These are phyloP conservation scores for Guillardia theta DNA, from an alignment of 78 protist species.

Conservation along the genomic window DNA sequence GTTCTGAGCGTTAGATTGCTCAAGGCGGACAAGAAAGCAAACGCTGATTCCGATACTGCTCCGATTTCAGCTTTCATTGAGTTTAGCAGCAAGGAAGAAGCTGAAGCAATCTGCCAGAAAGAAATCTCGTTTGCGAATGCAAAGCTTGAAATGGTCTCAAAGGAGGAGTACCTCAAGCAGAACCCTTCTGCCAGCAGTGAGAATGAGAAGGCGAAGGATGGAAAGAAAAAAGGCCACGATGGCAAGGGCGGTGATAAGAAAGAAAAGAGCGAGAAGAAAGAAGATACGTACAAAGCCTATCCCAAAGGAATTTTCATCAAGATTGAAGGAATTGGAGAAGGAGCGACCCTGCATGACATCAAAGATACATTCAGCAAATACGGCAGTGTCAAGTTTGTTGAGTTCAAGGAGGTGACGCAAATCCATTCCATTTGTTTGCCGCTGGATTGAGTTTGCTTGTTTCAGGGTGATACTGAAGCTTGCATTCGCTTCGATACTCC, in stretches of 20 bases:
- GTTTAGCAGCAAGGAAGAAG: not conserved
- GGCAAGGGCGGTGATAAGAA: not conserved
- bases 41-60: not conserved
- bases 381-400: slow-evolving; percentile 30
- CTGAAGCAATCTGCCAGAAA: not conserved
- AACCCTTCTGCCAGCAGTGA: not conserved
- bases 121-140: not conserved
- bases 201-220: not conserved
- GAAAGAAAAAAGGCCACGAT: not conserved
- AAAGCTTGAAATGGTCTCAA: not conserved
- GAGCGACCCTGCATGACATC: not conserved
- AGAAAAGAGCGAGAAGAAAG: not conserved
- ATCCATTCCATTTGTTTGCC: too few relatives aligned
- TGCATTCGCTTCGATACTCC: slow-evolving; percentile 12
- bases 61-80: not conserved
- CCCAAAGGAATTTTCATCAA: not conserved
- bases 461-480: not conserved
- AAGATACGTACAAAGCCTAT: not conserved
- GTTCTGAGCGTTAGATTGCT: not conserved
- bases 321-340: not conserved
- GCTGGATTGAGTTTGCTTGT: too few relatives aligned
- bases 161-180: not conserved
- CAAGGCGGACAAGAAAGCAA: not conserved
- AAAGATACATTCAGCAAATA: not conserved
- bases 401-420: not conserved